These are phyloP conservation scores for Paramecium octaurelia DNA, from an alignment of 73 alveolate genomes.

Conservation along the genomic window DNA sequence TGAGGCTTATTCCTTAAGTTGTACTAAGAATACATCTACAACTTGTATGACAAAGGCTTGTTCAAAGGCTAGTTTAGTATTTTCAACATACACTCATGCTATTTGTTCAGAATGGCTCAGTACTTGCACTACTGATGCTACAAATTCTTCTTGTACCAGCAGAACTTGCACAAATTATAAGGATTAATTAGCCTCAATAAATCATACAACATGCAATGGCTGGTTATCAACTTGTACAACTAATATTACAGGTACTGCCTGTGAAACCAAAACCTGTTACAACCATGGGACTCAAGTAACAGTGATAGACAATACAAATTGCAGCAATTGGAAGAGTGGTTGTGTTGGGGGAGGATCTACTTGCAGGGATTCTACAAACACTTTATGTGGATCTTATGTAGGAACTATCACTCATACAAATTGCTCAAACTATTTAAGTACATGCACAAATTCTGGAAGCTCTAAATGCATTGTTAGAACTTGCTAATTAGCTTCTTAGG, in stretches of 20 bases:
- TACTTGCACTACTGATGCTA: background rate
- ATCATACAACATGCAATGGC: background rate
- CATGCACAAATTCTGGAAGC: background rate
- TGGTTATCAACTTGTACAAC: background rate
- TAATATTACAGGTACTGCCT: background rate
- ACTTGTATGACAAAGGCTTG: background rate
- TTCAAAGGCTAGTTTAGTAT: background rate
- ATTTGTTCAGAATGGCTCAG: conserved; percentile 6
- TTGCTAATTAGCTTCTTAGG: background rate
- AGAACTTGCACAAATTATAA: background rate
- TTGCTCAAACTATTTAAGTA: background rate
- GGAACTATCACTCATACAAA: background rate
- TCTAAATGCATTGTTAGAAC: conserved; percentile 5
- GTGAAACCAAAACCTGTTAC: background rate
- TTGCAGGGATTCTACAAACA: background rate
- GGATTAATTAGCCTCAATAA: background rate
- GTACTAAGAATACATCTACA: background rate
- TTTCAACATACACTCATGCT: background rate
- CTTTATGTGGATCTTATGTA: background rate
- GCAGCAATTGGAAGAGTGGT: background rate
- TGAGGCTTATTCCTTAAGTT: background rate
- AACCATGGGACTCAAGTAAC: background rate
- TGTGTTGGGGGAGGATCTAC: background rate
- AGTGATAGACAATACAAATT: background rate
- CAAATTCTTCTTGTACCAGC: background rate